Evolutionary conservation across 2,329 filamentous ascomycete species (phyloP).

Genomic region (Phialocephala subalpina): DNA sequence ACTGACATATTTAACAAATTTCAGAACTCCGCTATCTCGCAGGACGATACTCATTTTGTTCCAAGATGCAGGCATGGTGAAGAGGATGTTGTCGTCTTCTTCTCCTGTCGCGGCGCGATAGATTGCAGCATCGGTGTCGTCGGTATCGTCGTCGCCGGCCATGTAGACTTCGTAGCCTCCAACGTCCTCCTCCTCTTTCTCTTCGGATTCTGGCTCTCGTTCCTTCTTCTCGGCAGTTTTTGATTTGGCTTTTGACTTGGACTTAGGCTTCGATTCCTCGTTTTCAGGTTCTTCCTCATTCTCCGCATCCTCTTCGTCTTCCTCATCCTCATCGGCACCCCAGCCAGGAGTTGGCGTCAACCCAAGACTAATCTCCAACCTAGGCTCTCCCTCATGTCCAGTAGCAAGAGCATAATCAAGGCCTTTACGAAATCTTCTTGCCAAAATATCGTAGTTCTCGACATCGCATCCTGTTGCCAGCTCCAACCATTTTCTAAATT

Average conservation of each 20-base stretch:
- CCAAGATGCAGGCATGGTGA: slow-evolving; percentile 78
- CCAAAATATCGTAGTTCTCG: slow-evolving; percentile 78
- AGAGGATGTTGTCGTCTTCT: slow-evolving; percentile 79
- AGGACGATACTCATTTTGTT: slow-evolving; percentile 92
- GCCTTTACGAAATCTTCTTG: slow-evolving; percentile 85
- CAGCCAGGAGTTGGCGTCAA: slow-evolving; percentile 87
- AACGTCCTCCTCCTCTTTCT: slow-evolving; percentile 61
- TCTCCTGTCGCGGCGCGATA: slow-evolving; percentile 74
- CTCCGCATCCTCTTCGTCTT: slow-evolving; percentile 53
- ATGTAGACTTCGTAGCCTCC: slow-evolving; percentile 92
- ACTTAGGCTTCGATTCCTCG: slow-evolving; percentile 44
- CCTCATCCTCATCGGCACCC: slow-evolving; percentile 73
- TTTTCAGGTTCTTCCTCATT: slow-evolving; percentile 41
- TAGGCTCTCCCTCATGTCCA: slow-evolving; percentile 78
- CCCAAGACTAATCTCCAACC: slow-evolving; percentile 86
- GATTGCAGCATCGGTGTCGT: slow-evolving; percentile 78
- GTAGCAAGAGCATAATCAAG: slow-evolving; percentile 94
- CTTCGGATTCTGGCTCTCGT: slow-evolving; percentile 42
- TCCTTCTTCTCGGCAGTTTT: slow-evolving; percentile 38
- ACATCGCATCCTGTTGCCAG: slow-evolving; percentile 80
- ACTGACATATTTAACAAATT: slow-evolving; percentile 97
- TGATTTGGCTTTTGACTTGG: slow-evolving; percentile 29
- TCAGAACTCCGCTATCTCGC: slow-evolving; percentile 83
- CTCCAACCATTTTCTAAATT: slow-evolving; percentile 91
- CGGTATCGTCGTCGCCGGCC: slow-evolving; percentile 80